phyloP scores from a whole-genome alignment of 139 green algal species.

The Ettlia oleoabundans region DNA sequence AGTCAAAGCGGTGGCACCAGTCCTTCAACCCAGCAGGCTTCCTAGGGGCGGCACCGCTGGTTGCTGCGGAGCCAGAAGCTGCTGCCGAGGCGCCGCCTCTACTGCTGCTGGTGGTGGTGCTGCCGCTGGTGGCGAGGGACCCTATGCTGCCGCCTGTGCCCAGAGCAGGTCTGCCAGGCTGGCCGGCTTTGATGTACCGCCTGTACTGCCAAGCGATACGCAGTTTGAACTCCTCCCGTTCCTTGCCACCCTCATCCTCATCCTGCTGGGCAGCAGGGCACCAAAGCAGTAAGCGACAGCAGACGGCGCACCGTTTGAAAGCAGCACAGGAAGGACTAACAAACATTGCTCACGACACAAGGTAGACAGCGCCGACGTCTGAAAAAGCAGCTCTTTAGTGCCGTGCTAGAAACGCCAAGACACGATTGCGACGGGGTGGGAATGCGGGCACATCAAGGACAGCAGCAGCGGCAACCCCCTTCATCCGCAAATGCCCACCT shows the following conservation, averaged over 20 bases:
- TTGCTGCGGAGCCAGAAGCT: constrained; percentile 21
- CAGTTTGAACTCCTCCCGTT: constrained; percentile 50
- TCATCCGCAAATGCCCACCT: background rate
- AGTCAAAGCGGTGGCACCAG: constrained; percentile 82
- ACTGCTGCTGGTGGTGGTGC: constrained; percentile 7
- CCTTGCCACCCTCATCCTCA: constrained; percentile 7
- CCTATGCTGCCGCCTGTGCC: no score
- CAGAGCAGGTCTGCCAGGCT: background rate
- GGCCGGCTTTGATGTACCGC: constrained; percentile 71
- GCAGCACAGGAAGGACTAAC: no score
- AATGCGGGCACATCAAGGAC: no score
- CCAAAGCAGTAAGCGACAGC: background rate
- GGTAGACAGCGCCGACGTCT: background rate
- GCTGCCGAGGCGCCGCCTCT: constrained; percentile 8
- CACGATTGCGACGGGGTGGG: no score
- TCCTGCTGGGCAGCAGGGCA: background rate
- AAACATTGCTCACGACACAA: background rate
- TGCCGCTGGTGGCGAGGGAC: no score
- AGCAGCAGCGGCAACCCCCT: no score
- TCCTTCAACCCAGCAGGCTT: constrained; percentile 55
- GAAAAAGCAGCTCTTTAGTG: no score
- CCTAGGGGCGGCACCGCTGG: background rate
- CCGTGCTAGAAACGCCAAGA: no score
- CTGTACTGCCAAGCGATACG: constrained; percentile 90
- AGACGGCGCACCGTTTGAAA: no score